Conservation (phyloP, 768 basidiomycete species). For the Leccinum subtestaceum region DNA sequence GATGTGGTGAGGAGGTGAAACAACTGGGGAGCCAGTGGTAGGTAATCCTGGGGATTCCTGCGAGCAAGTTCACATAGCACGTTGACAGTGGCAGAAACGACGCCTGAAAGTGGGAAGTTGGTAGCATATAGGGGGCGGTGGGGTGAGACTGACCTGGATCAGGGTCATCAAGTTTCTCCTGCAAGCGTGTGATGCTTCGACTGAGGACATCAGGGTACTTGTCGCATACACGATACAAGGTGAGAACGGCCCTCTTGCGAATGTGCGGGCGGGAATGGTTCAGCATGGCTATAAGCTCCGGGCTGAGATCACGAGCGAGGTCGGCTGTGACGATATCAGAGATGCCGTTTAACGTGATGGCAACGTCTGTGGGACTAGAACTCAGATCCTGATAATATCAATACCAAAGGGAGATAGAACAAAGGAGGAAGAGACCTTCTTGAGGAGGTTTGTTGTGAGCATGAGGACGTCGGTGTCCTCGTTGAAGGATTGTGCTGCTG, state of each 20-base stretch:
- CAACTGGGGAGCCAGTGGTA: slow-evolving; percentile 85
- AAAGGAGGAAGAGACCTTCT: slow-evolving; percentile 64
- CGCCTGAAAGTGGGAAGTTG: slow-evolving; percentile 47
- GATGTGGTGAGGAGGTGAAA: slow-evolving; percentile 92
- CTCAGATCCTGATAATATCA: slow-evolving; percentile 62
- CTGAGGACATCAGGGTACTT: slow-evolving; percentile 79
- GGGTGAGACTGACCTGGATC: slow-evolving; percentile 52
- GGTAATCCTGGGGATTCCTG: slow-evolving; percentile 72
- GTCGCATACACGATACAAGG: slow-evolving; percentile 73
- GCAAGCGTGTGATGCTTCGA: slow-evolving; percentile 63
- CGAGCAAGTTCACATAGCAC: slow-evolving; percentile 91
- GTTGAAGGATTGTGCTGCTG: slow-evolving; percentile 85
- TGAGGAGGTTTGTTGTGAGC: slow-evolving; percentile 91
- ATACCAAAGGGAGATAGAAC: slow-evolving; percentile 2
- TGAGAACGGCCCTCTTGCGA: slow-evolving; percentile 86
- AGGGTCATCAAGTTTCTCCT: slow-evolving; percentile 77
- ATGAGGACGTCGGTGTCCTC: slow-evolving; percentile 97
- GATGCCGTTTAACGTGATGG: slow-evolving; percentile 77
- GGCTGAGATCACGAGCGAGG: slow-evolving; percentile 86
- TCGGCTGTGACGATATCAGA: slow-evolving; percentile 83
- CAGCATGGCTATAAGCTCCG: slow-evolving; percentile 81
- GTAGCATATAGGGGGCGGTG: background rate
- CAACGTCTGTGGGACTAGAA: slow-evolving; percentile 71
- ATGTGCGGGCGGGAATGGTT: slow-evolving; percentile 88
- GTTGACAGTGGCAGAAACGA: slow-evolving; percentile 92